These are phyloP conservation scores for Amanita rimosa DNA, from an alignment of 768 basidiomycete species.

Conservation along the genomic window DNA sequence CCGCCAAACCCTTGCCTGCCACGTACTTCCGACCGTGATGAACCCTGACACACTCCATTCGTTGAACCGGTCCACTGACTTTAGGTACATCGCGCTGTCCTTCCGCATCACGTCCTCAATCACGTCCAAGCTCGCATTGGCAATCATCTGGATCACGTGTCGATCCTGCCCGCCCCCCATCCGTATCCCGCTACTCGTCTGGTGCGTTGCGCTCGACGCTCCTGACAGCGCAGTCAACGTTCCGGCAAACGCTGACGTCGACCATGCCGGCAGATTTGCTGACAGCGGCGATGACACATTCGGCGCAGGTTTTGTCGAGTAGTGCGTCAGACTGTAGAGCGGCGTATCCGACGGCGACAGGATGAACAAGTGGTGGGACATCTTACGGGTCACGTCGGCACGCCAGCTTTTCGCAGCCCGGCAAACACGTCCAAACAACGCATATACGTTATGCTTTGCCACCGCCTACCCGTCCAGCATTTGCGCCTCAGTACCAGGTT, in stretches of 20 bases:
- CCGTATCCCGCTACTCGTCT: slow-evolving; percentile 51
- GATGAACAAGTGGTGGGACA: slow-evolving; percentile 84
- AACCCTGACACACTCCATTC: slow-evolving; percentile 98
- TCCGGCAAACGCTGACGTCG: slow-evolving; percentile 84
- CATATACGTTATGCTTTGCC: background rate
- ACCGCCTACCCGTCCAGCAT: background rate
- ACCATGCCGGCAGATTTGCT: slow-evolving; percentile 82
- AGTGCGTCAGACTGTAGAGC: slow-evolving; percentile 73
- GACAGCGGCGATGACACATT: slow-evolving; percentile 57
- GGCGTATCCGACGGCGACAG: slow-evolving; percentile 83
- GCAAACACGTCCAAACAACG: slow-evolving; percentile 5
- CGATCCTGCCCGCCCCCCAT: slow-evolving; percentile 79
- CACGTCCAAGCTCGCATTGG: slow-evolving; percentile 90
- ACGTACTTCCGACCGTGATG: slow-evolving; percentile 87
- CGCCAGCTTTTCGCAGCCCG: background rate
- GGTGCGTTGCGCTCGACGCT: slow-evolving; percentile 66
- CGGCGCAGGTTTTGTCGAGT: slow-evolving; percentile 62
- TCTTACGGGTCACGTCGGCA: slow-evolving; percentile 15
- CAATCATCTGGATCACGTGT: slow-evolving; percentile 98
- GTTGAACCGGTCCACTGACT: slow-evolving; percentile 93
- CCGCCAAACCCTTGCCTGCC: slow-evolving; percentile 7
- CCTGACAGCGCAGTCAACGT: slow-evolving; percentile 82
- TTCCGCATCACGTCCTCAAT: slow-evolving; percentile 88
- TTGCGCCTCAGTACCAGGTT: background rate
- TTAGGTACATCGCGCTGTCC: slow-evolving; percentile 81